These are phyloP conservation scores for Papiliotrema fonsecae DNA, from an alignment of 1,284 basidiomycete species.

Conservation along the genomic window DNA sequence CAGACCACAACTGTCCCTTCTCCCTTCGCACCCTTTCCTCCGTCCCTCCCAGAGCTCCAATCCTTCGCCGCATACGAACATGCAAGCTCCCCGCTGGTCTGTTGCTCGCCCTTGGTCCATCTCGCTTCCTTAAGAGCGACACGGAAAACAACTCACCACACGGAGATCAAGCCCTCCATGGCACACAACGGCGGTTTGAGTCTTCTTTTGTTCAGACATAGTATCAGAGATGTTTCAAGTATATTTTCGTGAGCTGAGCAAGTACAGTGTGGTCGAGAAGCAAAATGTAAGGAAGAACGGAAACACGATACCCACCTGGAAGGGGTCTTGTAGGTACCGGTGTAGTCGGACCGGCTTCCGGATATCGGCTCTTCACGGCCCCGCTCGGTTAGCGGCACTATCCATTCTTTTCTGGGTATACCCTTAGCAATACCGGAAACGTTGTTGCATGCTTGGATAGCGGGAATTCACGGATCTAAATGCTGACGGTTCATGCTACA, in stretches of 20 bases:
- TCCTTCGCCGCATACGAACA: background rate
- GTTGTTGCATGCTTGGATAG: no score
- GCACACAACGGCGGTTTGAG: conserved; percentile 43
- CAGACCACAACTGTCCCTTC: background rate
- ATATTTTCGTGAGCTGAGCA: background rate
- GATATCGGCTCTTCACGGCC: background rate
- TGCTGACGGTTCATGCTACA: no score
- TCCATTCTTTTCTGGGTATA: no score
- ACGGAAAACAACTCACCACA: conserved; percentile 38
- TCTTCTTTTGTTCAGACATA: conserved; percentile 14
- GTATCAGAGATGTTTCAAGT: background rate
- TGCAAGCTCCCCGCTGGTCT: no score
- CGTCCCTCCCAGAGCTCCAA: background rate
- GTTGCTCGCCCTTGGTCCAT: background rate
- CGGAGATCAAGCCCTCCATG: conserved; percentile 52
- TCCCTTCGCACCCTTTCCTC: background rate
- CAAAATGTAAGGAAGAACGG: no score
- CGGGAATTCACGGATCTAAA: no score
- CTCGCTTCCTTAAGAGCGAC: background rate
- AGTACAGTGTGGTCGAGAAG: no score
- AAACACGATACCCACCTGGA: no score
- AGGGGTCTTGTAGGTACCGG: no score
- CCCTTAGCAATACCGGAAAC: no score
- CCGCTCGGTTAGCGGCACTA: background rate
- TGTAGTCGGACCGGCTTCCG: conserved; percentile 4